Base-by-base conservation (phyloP, 139 green algal genomes). In the Nannochloris sp. region DNA sequence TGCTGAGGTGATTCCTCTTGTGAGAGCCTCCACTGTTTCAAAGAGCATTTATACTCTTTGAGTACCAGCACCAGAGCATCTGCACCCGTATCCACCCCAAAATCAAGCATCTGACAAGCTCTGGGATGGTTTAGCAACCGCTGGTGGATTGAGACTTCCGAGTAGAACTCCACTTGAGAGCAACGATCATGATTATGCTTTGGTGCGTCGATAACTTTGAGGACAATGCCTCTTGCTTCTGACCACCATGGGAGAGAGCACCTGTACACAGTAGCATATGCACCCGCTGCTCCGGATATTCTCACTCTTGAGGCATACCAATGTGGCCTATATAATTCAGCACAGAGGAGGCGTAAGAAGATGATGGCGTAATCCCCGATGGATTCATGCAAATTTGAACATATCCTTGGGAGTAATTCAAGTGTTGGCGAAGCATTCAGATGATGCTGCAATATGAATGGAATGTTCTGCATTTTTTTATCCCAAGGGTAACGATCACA, bases 1-100 rank as follows among this genome's bases (percentile, higher is more conserved):
- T 23, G 13, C 20, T 57, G 28, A 11, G 55, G 61, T 5, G 62
- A n/a, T 16, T 30, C 12, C 14, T 65, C 59, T 59, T 74, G 66
- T 5, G 53, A 49, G 6, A 16, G 17, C 5, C 85, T 72, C 85
- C 85, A 92, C 55, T 84, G 69, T 59, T 61, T 69, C 17, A 94
- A 75, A 0, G 70, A 83, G 68, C 76, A 86, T 30, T 67, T 63
- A 70, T 90, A 91, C 12, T 77, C 53, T 43, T 73, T 69, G 69
- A 91, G 75, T 28, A 91, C 84, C 37, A 94, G 58, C 63, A 83
- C 80, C 60, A 82, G 75, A 20, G 70, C 62, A 30, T 90, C 80
- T 1, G 65, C 30, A 8, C 30, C 33, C 0, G 49, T 57, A 10
- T 77, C 74, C 13, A 91, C 56, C 17, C 85, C 86, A 53, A 83